These are phyloP conservation scores for Pilobolus umbonatus DNA, from an alignment of 192 early-diverging fungal genomes.

Conservation along the genomic window DNA sequence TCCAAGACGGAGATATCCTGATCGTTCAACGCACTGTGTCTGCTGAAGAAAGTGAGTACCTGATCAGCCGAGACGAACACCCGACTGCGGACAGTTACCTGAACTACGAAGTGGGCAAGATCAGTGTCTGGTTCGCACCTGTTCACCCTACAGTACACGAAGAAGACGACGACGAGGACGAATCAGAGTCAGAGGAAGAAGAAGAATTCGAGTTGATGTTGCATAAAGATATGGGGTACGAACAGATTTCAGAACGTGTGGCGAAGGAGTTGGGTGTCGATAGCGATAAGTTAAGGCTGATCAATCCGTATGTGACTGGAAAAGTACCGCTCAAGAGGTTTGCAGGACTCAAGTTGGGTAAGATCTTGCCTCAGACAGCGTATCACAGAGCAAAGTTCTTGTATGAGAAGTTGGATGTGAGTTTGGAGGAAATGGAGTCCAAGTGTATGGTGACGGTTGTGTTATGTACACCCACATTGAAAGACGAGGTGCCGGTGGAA, in stretches of 20 bases:
- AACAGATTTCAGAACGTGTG: constrained; percentile 58
- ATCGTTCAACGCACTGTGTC: constrained; percentile 65
- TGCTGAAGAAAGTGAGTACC: constrained; percentile 35
- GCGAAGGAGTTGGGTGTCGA: constrained; percentile 56
- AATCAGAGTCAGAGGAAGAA: no score
- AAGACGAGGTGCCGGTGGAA: constrained; percentile 59
- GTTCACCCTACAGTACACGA: no score
- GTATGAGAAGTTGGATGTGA: constrained; percentile 84
- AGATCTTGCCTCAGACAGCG: constrained; percentile 25
- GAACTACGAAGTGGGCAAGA: constrained; percentile 66
- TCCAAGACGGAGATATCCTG: constrained; percentile 94
- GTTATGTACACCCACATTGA: constrained; percentile 59
- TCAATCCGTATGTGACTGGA: background rate
- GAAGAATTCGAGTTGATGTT: constrained; percentile 40
- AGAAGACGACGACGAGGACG: no score
- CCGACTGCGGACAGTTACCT: constrained; percentile 66
- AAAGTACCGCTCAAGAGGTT: background rate
- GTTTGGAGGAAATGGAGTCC: constrained; percentile 76
- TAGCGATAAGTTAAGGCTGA: constrained; percentile 61
- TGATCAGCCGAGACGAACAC: constrained; percentile 30
- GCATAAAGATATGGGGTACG: constrained; percentile 64
- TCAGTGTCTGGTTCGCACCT: constrained; percentile 69
- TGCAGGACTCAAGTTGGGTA: constrained; percentile 25
- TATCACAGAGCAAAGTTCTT: constrained; percentile 36
- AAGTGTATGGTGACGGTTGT: constrained; percentile 68